phyloP scores from a whole-genome alignment of 2,329 filamentous ascomycete genomes.

The Aspergillus cejpii region DNA sequence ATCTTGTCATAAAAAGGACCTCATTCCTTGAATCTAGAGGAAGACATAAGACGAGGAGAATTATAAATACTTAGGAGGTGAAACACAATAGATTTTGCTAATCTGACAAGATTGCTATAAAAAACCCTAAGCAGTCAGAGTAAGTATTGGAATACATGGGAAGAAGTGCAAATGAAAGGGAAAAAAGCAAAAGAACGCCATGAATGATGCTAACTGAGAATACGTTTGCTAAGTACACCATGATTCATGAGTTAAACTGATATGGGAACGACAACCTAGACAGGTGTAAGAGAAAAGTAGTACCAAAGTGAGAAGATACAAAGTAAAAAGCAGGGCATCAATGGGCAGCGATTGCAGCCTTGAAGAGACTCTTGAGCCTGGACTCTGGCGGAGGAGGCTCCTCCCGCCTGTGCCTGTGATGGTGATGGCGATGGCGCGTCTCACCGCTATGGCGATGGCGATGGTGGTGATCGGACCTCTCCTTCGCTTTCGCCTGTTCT shows the following conservation, averaged over 20 bases:
- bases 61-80: too few relatives aligned
- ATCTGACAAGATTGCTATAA: neutral
- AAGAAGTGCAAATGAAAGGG: neutral
- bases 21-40: too few relatives aligned
- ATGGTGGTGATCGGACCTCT: constrained; percentile 16
- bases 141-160: neutral
- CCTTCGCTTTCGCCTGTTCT: constrained; percentile 17
- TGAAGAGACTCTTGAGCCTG: constrained; percentile 28
- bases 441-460: constrained; percentile 21
- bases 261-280: constrained; percentile 10
- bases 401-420: constrained; percentile 25
- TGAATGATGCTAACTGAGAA: neutral
- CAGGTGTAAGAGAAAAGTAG: constrained; percentile 8
- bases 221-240: neutral
- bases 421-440: constrained; percentile 23
- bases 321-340: constrained; percentile 11
- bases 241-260: neutral
- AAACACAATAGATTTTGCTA: too few relatives aligned
- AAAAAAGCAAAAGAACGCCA: neutral
- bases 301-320: neutral
- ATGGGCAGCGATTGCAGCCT: constrained; percentile 26
- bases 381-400: constrained; percentile 25
- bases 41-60: too few relatives aligned
- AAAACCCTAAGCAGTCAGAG: neutral
- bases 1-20: too few relatives aligned